Base-by-base conservation (phyloP, 768 basidiomycete genomes). In the Mycena polygramma region DNA sequence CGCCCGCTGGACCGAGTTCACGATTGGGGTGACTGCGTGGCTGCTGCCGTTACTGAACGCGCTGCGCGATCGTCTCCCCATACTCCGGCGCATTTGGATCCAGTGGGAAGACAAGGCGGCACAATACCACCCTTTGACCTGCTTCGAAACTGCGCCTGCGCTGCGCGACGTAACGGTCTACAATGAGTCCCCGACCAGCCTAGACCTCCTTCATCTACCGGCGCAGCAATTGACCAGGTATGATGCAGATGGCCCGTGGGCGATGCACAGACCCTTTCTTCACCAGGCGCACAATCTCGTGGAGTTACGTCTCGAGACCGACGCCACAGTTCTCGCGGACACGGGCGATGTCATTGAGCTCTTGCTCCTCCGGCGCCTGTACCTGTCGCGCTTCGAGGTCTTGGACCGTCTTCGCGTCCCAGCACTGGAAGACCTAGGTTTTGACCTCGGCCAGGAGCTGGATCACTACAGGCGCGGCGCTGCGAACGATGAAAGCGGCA, bases 221-320 rank as follows among this genome's bases (percentile, higher is more conserved):
- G 63, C 63, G 19, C 53, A 57, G 26, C 43, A 57, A 26, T 24
- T 57, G 43, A 65, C 63, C 22, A 43, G 30, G 19, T 65, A 57
- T 24, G 30, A 57, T 36, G 30, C 43, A 13, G 45, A 55, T n/a
- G 53, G 43, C 20, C n/a, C 62, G 8, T 55, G 63, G 63, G 45
- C 20, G 30, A 65, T 39, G 30, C 63, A 65, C 20, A 7, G 30
- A 22, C 9, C 41, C 10, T 22, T 65, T 35, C 54, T 65, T 22
- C 7, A 2, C 15, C 19, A 10, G 30, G 54, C 63, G 13, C 53
- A 15, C n/a, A 65, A 57, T 57, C 53, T 65, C 35, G 26, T 58
- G 19, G 64, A 66, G 14, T 13, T 35, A 24, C 64, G 64, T n/a
- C 37, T 66, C 45, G 35, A 39, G 26, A 55, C 53, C 24, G 39